phyloP scores from a whole-genome alignment of 116 monocot genomes.

The Trichopus zeylanicus region DNA sequence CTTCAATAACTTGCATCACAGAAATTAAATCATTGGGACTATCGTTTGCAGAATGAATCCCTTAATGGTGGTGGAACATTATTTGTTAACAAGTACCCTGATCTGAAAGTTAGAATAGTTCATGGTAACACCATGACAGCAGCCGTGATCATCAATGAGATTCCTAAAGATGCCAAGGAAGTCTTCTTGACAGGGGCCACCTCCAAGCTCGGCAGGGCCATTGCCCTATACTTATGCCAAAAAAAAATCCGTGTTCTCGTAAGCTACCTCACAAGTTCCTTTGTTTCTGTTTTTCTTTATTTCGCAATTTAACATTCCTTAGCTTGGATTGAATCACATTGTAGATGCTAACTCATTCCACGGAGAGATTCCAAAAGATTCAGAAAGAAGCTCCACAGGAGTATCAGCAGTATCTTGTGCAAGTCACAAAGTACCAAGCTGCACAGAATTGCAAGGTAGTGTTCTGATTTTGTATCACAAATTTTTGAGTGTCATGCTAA shows the following conservation, averaged over 20 bases:
- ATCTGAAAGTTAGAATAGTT: constrained; percentile 44
- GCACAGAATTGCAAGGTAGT: constrained; percentile 92
- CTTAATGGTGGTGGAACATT: constrained; percentile 9
- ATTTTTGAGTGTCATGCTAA: too few relatives aligned
- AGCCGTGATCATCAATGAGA: constrained; percentile 57
- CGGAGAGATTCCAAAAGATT: constrained; percentile 69
- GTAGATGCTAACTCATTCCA: constrained; percentile 73
- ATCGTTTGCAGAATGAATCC: constrained; percentile 6
- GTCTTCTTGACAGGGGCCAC: constrained; percentile 46
- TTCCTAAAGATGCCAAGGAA: constrained; percentile 42
- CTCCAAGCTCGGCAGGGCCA: constrained; percentile 48
- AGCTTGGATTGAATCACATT: not conserved
- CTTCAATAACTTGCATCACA: too few relatives aligned
- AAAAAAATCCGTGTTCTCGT: constrained; percentile 74
- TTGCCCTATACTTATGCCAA: constrained; percentile 70
- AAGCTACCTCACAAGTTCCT: not conserved
- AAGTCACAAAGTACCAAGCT: constrained; percentile 83
- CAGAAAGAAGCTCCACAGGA: constrained; percentile 70
- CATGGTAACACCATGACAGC: constrained; percentile 81
- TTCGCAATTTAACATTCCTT: too few relatives aligned
- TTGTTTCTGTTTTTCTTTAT: not conserved
- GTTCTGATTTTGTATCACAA: too few relatives aligned
- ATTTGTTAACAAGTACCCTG: constrained; percentile 5
- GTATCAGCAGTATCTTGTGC: constrained; percentile 61
- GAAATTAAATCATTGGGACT: too few relatives aligned